Evolutionary conservation across 352 stramenopile genomes (phyloP).

Genomic region (Globisporangium camurandrum): DNA sequence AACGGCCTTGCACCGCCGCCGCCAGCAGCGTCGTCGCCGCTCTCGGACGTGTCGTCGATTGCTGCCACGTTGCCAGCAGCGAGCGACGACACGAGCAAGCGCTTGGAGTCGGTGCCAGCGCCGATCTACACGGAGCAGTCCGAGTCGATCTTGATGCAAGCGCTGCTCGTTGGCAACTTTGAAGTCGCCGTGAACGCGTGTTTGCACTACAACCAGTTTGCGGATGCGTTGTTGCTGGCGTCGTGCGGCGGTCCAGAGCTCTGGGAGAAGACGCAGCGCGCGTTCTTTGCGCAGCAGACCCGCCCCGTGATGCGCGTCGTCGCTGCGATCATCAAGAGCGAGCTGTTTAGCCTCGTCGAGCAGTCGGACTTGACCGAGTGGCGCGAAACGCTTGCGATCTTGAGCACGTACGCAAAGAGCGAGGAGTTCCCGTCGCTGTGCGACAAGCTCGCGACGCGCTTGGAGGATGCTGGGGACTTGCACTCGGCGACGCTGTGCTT

Average conservation of each 20-base stretch:
- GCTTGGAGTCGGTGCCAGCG: constrained; percentile 46
- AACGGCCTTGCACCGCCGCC: constrained; percentile 24
- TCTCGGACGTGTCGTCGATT: constrained; percentile 43
- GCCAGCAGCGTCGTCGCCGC: constrained; percentile 25
- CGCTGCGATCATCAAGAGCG: constrained; percentile 93
- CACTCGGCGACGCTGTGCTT: constrained; percentile 93
- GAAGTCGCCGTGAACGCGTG: constrained; percentile 96
- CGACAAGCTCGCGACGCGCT: constrained; percentile 87
- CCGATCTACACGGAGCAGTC: constrained; percentile 86
- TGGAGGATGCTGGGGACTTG: constrained; percentile 88
- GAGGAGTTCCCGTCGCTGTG: constrained; percentile 96
- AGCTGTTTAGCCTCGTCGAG: constrained; percentile 79
- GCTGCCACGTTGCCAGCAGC: constrained; percentile 33
- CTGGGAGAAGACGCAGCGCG: constrained; percentile 93
- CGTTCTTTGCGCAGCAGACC: constrained; percentile 90
- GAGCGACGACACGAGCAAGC: constrained; percentile 74
- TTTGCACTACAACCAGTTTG: constrained; percentile 92
- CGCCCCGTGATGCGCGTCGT: constrained; percentile 95
- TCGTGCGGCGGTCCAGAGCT: constrained; percentile 92
- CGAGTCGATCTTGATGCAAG: constrained; percentile 91
- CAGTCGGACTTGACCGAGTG: constrained; percentile 91
- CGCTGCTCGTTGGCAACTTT: constrained; percentile 97
- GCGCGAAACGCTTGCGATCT: constrained; percentile 95
- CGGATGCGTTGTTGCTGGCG: constrained; percentile 93
- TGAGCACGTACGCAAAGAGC: constrained; percentile 96